phyloP scores from a whole-genome alignment of 345 rosid genomes.

The Clarkia xantiana region DNA sequence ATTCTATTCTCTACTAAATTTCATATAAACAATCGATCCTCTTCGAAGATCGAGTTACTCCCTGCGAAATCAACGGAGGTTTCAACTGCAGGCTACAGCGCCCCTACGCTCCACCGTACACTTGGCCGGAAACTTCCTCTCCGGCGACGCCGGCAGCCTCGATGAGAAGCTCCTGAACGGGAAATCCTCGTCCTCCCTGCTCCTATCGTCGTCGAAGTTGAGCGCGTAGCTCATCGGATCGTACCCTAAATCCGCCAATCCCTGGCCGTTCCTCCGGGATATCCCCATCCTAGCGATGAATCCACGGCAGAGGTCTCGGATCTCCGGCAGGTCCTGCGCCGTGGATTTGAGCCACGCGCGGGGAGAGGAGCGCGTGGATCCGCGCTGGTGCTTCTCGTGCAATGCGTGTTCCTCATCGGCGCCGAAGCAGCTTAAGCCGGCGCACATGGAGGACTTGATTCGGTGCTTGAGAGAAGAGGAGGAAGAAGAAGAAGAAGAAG shows the following conservation, averaged over 20 bases:
- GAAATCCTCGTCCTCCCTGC: slow-evolving; percentile 21
- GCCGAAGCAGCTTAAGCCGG: slow-evolving; percentile 1
- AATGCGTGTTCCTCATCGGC: not conserved
- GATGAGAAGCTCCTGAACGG: slow-evolving; percentile 24
- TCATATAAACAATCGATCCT: no score
- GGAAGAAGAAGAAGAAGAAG: not conserved
- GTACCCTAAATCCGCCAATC: slow-evolving; percentile 42
- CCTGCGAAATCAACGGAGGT: no score
- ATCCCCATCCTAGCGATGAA: not conserved
- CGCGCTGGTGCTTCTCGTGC: not conserved
- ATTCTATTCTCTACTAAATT: no score
- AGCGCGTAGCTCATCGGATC: slow-evolving; percentile 54
- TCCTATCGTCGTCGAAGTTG: slow-evolving; percentile 43
- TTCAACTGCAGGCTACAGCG: no score
- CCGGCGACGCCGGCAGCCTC: slow-evolving; percentile 43
- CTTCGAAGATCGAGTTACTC: no score
- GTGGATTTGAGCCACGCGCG: slow-evolving; percentile 1
- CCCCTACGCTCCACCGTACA: not conserved
- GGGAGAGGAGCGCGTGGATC: not conserved
- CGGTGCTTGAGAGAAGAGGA: slow-evolving; percentile 3
- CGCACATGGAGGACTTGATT: not conserved
- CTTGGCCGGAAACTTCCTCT: slow-evolving; percentile 5
- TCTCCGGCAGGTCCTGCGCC: slow-evolving; percentile 3
- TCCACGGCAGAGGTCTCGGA: slow-evolving; percentile 4
- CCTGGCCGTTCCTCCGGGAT: not conserved